Percentiles rank a stretch among this genome's conserved stretches.
Evolutionary conservation across 164 flowering plant species (phyloP).

Genomic region (Stephania japonica): DNA sequence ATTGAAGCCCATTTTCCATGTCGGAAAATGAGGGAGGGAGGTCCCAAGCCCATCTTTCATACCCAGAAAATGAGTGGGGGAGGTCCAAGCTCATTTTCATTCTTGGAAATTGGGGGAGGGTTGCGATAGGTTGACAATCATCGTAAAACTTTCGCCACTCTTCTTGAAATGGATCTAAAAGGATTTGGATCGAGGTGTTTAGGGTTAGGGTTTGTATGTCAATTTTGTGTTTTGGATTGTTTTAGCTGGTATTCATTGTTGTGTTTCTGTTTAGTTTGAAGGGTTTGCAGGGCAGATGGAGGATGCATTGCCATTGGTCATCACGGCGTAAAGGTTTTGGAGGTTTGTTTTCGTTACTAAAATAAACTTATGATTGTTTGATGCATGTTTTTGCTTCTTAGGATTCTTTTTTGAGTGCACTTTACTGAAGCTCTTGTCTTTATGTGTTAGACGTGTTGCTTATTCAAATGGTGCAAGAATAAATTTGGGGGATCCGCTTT

Average conservation of each 20-base stretch:
- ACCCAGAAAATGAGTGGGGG: too few relatives aligned
- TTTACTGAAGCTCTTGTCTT: constrained; percentile 19
- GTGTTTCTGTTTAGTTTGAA: background rate
- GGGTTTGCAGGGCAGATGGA: background rate
- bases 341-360: background rate
- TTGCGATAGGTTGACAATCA: too few relatives aligned
- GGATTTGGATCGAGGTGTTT: too few relatives aligned
- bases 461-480: constrained; percentile 14
- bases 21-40: too few relatives aligned
- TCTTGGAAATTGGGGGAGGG: too few relatives aligned
- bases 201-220: background rate
- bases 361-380: background rate
- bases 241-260: background rate
- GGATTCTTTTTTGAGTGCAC: constrained; percentile 7
- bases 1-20: too few relatives aligned
- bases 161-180: too few relatives aligned
- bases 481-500: constrained; percentile 26
- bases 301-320: background rate
- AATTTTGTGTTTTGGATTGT: background rate
- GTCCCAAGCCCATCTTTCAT: too few relatives aligned
- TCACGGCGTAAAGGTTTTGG: too few relatives aligned
- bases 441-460: constrained; percentile 8
- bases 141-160: too few relatives aligned
- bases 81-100: too few relatives aligned
- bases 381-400: background rate